Evolutionary conservation across 2,329 filamentous ascomycete species (phyloP).

Genomic region (Bertia moriformis): DNA sequence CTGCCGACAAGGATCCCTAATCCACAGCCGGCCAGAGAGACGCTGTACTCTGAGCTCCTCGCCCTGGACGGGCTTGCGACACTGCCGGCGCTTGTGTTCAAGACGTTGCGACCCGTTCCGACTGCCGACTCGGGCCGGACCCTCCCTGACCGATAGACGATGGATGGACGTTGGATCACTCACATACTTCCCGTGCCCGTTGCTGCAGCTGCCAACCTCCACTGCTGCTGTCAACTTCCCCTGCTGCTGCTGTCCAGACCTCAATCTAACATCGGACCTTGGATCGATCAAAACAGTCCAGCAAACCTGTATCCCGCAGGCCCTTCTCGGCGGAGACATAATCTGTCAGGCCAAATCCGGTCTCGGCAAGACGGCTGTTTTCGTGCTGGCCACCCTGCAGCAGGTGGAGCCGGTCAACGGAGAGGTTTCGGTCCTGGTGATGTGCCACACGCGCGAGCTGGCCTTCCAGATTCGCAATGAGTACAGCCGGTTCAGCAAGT

Average conservation of each 20-base stretch:
- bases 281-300: slow-evolving; percentile 97
- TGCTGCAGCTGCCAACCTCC: slow-evolving; percentile 28
- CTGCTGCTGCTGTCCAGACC: too few species aligned
- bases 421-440: slow-evolving; percentile 87
- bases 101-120: too few species aligned
- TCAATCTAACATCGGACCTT: slow-evolving; percentile 70
- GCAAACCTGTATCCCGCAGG: slow-evolving; percentile 96
- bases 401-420: slow-evolving; percentile 91
- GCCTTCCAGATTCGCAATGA: slow-evolving; percentile 99
- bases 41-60: too few species aligned
- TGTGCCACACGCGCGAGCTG: slow-evolving; percentile 98
- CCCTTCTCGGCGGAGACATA: slow-evolving; percentile 93
- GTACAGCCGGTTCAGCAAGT: slow-evolving; percentile 98
- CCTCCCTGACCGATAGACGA: too few species aligned
- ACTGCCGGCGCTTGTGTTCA: too few species aligned
- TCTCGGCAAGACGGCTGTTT: slow-evolving; percentile 98
- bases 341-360: slow-evolving; percentile 99
- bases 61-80: too few species aligned
- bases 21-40: too few species aligned
- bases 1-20: too few species aligned
- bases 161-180: too few species aligned
- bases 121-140: too few species aligned
- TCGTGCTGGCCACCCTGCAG: slow-evolving; percentile 92
- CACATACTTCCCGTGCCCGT: too few species aligned
- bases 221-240: too few species aligned